Evolutionary conservation across 495 filamentous ascomycete genomes (phyloP), one percentile per base, ranked within the genome.

Genomic region (Tetracladium setigerum): DNA sequence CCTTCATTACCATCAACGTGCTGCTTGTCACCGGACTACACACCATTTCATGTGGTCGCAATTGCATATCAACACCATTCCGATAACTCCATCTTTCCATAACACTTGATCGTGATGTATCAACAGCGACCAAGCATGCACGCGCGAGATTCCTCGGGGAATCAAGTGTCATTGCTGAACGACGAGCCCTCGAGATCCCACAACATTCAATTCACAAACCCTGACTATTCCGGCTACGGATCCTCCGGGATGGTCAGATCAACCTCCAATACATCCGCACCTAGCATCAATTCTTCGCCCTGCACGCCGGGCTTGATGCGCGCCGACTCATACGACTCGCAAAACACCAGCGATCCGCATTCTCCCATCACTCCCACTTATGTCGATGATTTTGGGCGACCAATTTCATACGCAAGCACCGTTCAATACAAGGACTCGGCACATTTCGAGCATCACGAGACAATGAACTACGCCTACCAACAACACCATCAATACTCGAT

Each of bases 291-390:
- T 31, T 67, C 64, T 2, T 69, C 72, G 5, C 65, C 69, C 31
- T 57, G 62, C 45, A 76, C 71, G 0, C 73, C 74, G 24, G 69
- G 67, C 49, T 65, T 78, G 22, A 56, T 70, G 19, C 70, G 74
- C 7, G 70, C 72, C 17, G 64, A 76, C 49, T 78, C 74, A 0
- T 78, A 72, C 55, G 74, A 76, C 55, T 78, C 73, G 11, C 67
- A 74, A 41, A 66, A 65, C 47, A 68, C 67, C 58, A 65, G 60
- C 54, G 73, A 71, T 36, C 64, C 68, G 18, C 47, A 62, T 27
- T 70, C 72, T 0, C 74, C 74, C n/a, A 38, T 72, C 30, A 76
- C 73, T 1, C 72, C 74, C 14, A 35, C 43, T 2, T 61, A 59
- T 31, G 45, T 66, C 36, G 62, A 63, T 38, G 59, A 64, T n/a